phyloP scores from a whole-genome alignment of 2,329 filamentous ascomycete genomes.

The Colletotrichum australisinense region DNA sequence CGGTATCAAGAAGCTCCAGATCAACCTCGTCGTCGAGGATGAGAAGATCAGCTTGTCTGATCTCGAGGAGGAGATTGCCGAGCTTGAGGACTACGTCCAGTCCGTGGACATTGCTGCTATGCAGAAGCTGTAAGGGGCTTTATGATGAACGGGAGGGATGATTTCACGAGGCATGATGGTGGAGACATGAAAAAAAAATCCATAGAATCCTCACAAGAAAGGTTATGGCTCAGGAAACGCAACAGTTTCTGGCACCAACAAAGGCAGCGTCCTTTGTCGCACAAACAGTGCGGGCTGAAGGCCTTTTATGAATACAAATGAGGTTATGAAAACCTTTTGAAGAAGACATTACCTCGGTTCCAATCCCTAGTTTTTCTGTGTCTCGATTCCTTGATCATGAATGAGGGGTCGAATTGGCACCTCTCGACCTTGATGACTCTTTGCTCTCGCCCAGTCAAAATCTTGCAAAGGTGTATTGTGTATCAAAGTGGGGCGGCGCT shows the following conservation, averaged over 20 bases:
- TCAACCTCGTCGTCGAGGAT: conserved; percentile 97
- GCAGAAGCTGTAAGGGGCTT: conserved; percentile 38
- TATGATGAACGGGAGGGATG: conserved; percentile 36
- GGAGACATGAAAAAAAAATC: conserved; percentile 38
- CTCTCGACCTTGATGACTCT: not conserved
- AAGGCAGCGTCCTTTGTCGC: conserved; percentile 10
- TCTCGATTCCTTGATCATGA: not conserved
- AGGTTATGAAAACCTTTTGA: conserved; percentile 34
- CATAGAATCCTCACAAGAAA: conserved; percentile 35
- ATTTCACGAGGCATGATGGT: conserved; percentile 47
- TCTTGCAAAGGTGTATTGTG: not conserved
- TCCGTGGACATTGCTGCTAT: conserved; percentile 79
- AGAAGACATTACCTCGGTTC: conserved; percentile 16
- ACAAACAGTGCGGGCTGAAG: conserved; percentile 28
- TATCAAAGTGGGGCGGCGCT: conserved; percentile 33
- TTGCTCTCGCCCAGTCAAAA: not conserved
- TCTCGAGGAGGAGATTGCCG: conserved; percentile 84
- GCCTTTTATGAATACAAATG: conserved; percentile 34
- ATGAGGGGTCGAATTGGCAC: conserved; percentile 9
- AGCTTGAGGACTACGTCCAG: conserved; percentile 95
- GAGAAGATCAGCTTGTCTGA: conserved; percentile 92
- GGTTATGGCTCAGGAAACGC: conserved; percentile 27
- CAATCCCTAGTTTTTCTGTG: no score
- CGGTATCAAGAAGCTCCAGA: conserved; percentile 99
- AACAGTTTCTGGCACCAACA: conserved; percentile 29